Evolutionary conservation across 2,329 filamentous ascomycete genomes (phyloP), one percentile per base, ranked within the genome.

Genomic region (Pseudogymnoascus sp.): DNA sequence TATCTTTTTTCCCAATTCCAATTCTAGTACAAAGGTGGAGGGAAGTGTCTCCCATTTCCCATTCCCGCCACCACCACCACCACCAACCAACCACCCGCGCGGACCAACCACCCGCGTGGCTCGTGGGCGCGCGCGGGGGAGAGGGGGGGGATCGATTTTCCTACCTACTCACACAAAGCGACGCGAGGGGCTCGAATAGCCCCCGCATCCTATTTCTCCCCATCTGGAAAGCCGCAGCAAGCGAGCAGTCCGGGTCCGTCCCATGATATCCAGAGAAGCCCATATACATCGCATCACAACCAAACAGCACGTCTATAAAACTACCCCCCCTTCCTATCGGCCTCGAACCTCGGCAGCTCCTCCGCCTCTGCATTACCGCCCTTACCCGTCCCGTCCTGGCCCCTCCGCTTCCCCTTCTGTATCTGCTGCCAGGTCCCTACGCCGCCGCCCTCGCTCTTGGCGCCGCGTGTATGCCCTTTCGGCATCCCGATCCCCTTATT

Each of bases 401-500:
- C 44, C 3, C 82, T 84, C 71, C 82, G 84, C 66, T 78, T 79
- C 6, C 77, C 70, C 67, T 84, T 85, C 18, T 76, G 75, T 14
- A 82, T 79, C 70, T 86, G 86, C 66, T 87, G 85, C 85, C 85
- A 88, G 1, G 75, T 78, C 34, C 76, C 71, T 28, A 68, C 63
- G 37, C 75, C 75, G 44, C 77, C 75, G 31, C 77, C 80, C 69
- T 86, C 84, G 67, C 82, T 85, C 73, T 83, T 85, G 21, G 77
- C 78, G 14, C 75, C 77, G 28, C 83, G 79, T 0, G 77, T 76
- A 63, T 87, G 83, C 0, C 84, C 83, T 66, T 82, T 83, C 56
- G 82, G 77, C 62, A 79, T 76, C 6, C 71, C 61, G 25, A 67
- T 64, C 2, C 64, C 34, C 1, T 64, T 21, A n/a, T 60, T 40